Percentiles rank a stretch among this genome's conserved stretches.
Evolutionary conservation across 805 yeast species (phyloP).

Genomic region (Tetrapisispora namnaoensis): DNA sequence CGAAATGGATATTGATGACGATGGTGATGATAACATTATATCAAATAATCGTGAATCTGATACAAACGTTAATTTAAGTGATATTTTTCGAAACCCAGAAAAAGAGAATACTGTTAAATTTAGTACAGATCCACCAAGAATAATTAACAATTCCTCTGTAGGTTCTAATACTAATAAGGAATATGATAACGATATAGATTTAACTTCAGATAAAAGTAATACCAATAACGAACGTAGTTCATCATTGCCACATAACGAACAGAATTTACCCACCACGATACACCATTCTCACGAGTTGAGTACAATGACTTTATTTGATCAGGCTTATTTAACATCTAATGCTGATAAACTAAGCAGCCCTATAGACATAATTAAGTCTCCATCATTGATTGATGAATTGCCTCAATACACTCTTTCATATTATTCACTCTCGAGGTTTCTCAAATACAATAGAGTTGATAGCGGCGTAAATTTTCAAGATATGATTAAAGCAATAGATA

Average conservation of each 20-base stretch:
- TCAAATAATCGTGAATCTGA: background rate
- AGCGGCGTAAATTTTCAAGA: background rate
- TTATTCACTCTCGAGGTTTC: conserved; percentile 8
- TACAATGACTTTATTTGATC: background rate
- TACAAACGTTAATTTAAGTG: conserved; percentile 17
- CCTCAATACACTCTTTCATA: conserved; percentile 7
- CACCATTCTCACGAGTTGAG: background rate
- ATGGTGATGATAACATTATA: conserved; percentile 1
- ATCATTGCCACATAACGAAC: no score
- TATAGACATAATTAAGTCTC: background rate
- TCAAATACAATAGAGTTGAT: background rate
- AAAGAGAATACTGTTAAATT: conserved; percentile 20
- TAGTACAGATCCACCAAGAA: conserved; percentile 18
- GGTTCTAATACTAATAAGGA: background rate
- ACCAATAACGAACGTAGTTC: background rate
- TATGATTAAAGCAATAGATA: conserved; percentile 10
- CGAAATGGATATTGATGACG: conserved; percentile 4
- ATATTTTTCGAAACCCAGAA: conserved; percentile 13
- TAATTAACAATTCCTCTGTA: conserved; percentile 9
- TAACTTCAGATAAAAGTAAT: background rate
- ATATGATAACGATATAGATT: background rate
- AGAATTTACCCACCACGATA: no score
- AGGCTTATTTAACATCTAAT: background rate
- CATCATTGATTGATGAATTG: conserved; percentile 3
- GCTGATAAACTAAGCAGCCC: background rate